Evolutionary conservation across 1,139 yeast genomes (phyloP).

Genomic region (Spencermartinsiella ligniputridi): DNA sequence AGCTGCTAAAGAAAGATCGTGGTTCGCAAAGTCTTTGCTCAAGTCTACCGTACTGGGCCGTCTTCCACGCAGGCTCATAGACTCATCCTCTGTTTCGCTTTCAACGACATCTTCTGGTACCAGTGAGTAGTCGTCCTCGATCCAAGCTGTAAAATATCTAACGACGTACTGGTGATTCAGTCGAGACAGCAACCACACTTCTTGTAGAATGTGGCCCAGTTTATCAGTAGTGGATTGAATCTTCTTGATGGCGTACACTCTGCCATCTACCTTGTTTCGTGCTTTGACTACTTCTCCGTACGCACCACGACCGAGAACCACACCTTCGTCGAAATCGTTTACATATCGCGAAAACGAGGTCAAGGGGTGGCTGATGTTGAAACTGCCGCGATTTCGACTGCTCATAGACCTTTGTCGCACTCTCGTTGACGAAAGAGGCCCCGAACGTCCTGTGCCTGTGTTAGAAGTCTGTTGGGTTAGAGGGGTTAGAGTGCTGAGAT

Average conservation of each 20-base stretch:
- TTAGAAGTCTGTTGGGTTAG: constrained; percentile 8
- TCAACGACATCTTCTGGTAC: constrained; percentile 32
- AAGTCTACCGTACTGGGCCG: not conserved
- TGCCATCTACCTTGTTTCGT: constrained; percentile 85
- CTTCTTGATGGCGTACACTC: constrained; percentile 91
- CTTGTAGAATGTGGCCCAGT: constrained; percentile 75
- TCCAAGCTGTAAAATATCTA: constrained; percentile 95
- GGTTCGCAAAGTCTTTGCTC: constrained; percentile 2
- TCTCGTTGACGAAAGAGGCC: not conserved
- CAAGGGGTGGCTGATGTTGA: constrained; percentile 7
- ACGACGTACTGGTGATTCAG: constrained; percentile 94
- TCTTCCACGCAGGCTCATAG: not conserved
- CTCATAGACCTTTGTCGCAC: not conserved
- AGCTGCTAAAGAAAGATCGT: constrained; percentile 17
- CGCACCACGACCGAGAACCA: constrained; percentile 90
- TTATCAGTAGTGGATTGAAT: constrained; percentile 79
- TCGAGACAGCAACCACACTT: constrained; percentile 86
- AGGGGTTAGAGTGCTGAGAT: constrained; percentile 24
- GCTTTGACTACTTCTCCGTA: constrained; percentile 98
- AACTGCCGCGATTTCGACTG: constrained; percentile 11
- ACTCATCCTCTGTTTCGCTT: constrained; percentile 15
- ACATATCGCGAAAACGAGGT: constrained; percentile 51
- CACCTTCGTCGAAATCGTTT: constrained; percentile 90
- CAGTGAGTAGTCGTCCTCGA: constrained; percentile 57
- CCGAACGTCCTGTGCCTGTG: constrained; percentile 2